Percentiles rank a stretch among this genome's conserved stretches.
Conservation (phyloP, 768 basidiomycete genomes). For the Filobasidium floriforme region DNA sequence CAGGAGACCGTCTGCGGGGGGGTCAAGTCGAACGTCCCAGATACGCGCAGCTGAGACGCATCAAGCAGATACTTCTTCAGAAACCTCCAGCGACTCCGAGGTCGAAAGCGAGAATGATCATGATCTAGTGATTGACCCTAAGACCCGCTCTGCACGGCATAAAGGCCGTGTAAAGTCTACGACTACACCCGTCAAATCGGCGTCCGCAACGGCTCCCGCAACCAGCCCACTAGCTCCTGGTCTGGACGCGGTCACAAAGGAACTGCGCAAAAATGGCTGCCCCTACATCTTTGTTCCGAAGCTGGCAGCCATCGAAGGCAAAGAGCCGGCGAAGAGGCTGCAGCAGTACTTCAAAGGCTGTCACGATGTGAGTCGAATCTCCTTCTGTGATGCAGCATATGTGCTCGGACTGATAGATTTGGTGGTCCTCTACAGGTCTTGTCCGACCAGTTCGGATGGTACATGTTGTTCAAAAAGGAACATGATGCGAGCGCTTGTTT, state of each 20-base stretch:
- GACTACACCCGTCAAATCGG: neutral
- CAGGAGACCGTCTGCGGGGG: neutral
- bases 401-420: too few species aligned
- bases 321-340: slow-evolving; percentile 57
- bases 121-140: neutral
- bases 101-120: slow-evolving; percentile 2
- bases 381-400: too few species aligned
- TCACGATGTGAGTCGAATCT: neutral
- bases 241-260: slow-evolving; percentile 8
- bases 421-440: slow-evolving; percentile 52
- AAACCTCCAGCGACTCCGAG: slow-evolving; percentile 4
- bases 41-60: neutral
- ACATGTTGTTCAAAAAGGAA: slow-evolving; percentile 65
- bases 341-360: slow-evolving; percentile 53
- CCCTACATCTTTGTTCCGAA: slow-evolving; percentile 30
- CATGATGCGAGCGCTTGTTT: slow-evolving; percentile 62
- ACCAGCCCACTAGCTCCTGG: neutral
- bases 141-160: neutral
- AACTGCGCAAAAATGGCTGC: slow-evolving; percentile 30
- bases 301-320: neutral
- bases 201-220: neutral
- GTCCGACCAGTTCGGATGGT: slow-evolving; percentile 64
- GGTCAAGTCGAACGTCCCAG: neutral
- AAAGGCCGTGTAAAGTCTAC: neutral
- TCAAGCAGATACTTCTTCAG: neutral